Evolutionary conservation across 768 basidiomycete species (phyloP).

Genomic region (Hirschioporus abietinus): DNA sequence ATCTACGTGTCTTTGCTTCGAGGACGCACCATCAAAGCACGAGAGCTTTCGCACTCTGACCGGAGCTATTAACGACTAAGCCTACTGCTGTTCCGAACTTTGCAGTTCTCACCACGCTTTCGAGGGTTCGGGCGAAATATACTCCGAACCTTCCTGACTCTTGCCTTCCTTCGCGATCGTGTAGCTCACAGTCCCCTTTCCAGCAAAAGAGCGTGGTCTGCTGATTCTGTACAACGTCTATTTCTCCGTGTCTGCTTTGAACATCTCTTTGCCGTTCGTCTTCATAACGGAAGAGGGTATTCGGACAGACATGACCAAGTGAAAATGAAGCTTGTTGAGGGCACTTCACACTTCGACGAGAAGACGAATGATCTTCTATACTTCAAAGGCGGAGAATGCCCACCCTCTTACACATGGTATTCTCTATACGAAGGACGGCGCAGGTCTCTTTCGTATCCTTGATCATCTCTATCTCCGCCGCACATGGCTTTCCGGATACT

Average conservation of each 20-base stretch:
- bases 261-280: background rate
- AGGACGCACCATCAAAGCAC: background rate
- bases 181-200: background rate
- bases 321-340: background rate
- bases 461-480: background rate
- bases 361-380: background rate
- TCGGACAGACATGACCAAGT: background rate
- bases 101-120: background rate
- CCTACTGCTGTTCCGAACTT: background rate
- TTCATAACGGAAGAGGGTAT: background rate
- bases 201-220: background rate
- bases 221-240: background rate
- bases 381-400: background rate
- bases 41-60: background rate
- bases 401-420: background rate
- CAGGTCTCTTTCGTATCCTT: background rate
- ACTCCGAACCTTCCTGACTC: background rate
- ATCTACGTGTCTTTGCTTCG: no score
- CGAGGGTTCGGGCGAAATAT: background rate
- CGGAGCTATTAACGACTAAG: background rate
- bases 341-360: background rate
- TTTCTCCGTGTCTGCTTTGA: background rate
- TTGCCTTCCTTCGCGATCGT: background rate
- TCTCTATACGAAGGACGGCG: background rate
- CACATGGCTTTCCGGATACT: background rate